A percentile compares a stretch with the other conserved stretches of the same genome.
These are phyloP conservation scores for Carex arenaria DNA, from an alignment of 202 grass and related monocot genomes.

Conservation along the genomic window DNA sequence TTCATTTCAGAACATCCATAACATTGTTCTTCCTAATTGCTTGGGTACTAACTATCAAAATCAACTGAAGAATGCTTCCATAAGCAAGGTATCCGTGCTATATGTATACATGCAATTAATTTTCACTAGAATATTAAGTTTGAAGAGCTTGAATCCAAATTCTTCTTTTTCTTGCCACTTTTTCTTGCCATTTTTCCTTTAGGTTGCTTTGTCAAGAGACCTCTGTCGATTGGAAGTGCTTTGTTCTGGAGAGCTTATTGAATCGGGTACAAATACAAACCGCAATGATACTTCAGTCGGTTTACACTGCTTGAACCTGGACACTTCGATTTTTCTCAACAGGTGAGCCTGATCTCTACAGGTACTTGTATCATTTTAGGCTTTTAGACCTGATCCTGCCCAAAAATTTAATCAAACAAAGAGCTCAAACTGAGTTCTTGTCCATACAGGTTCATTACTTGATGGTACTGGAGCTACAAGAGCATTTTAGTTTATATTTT, in stretches of 20 bases:
- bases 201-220: conserved; percentile 83
- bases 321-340: conserved; percentile 81
- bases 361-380: conserved; percentile 6
- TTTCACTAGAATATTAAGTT: neutral
- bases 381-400: neutral
- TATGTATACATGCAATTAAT: conserved; percentile 1
- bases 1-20: conserved; percentile 70
- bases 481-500: too few species aligned
- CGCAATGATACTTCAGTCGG: conserved; percentile 34
- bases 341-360: conserved; percentile 36
- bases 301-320: conserved; percentile 75
- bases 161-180: conserved; percentile 20
- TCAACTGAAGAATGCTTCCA: conserved; percentile 64
- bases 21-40: conserved; percentile 45
- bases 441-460: conserved; percentile 9
- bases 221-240: conserved; percentile 67
- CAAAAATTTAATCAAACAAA: neutral
- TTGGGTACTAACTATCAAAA: conserved; percentile 32
- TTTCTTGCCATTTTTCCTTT: conserved; percentile 23
- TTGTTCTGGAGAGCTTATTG: conserved; percentile 58
- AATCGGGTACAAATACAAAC: conserved; percentile 31
- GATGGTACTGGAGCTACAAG: neutral
- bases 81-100: conserved; percentile 62
- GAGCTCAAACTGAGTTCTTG: conserved; percentile 2
- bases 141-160: neutral